Evolutionary conservation across 495 filamentous ascomycete genomes (phyloP), one percentile per base, ranked within the genome.

Genomic region (Amniculicola lignicola): DNA sequence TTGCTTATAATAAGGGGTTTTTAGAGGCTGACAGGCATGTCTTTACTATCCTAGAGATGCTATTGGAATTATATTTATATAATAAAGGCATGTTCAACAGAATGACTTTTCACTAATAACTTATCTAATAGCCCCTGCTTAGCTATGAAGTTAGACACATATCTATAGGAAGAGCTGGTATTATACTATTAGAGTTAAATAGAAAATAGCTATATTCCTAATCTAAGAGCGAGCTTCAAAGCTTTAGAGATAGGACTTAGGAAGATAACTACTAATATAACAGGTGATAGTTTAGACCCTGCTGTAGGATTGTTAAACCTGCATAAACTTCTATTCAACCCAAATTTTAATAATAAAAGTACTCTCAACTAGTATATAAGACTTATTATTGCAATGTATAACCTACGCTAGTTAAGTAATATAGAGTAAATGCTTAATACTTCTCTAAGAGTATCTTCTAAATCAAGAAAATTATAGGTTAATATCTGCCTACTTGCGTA

Each of bases 171-270:
- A 28, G 50, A 54, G 27, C 27, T 54, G 50, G 12, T 54, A 10
- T 42, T 24, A 33, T 54, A 54, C 29, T 39, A 54, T 43, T 39
- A 54, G 18, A 28, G 19, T 31, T 39, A 39, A 10, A 44, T 54
- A 14, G 4, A 54, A 28, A 29, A 18, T 24, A 44, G 23, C 50
- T 54, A 43, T 23, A 54, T 54, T 2, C 50, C 50, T 33, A 37
- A 28, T 35, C 40, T 54, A 29, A 54, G 50, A 29, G 50, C 50
- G 10, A 44, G 39, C 27, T 54, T 54, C 24, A 54, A 54, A 44
- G 50, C 22, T 54, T 38, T 23, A 31, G 27, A 49, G 12, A 29
- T 18, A 15, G 19, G 24, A 15, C 5, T 35, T 21, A 33, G 23
- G 16, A 40, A n/a, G 18, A 18, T 19, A 2, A 21, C 35, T 31